Conservation (phyloP, 176 grass and related monocot species). For the Hsuehochloa calcarea region DNA sequence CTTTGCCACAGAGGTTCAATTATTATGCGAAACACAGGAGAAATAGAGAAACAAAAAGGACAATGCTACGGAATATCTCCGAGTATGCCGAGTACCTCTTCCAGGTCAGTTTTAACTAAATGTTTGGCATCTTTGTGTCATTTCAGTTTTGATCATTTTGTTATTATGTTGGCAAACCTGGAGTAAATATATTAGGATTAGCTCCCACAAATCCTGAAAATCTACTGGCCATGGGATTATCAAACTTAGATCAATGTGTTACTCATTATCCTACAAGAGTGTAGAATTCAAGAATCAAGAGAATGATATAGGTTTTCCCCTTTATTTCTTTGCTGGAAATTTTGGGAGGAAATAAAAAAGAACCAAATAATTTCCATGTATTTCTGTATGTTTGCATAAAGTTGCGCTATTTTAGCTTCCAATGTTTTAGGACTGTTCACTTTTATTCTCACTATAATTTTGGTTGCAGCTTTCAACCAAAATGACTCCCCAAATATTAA, state of each 20-base stretch:
- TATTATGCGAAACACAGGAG: conserved; percentile 49
- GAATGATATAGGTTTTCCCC: not conserved
- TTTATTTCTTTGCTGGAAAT: not conserved
- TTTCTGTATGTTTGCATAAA: not conserved
- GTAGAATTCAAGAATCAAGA: too few relatives aligned
- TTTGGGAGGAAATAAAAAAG: not conserved
- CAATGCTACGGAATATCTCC: conserved; percentile 55
- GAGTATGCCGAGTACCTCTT: conserved; percentile 78
- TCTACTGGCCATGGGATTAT: not conserved
- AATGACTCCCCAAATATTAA: not conserved
- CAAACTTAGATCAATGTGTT: not conserved
- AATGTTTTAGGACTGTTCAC: not conserved
- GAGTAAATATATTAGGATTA: not conserved
- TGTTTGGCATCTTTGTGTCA: conserved; percentile 5
- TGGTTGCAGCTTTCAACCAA: not conserved
- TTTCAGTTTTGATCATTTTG: not conserved
- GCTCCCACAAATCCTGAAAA: conserved; percentile 1
- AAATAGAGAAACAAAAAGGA: conserved; percentile 72
- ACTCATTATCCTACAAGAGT: not conserved
- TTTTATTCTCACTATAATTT: not conserved
- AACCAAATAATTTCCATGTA: not conserved
- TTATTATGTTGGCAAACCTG: not conserved
- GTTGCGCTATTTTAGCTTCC: not conserved
- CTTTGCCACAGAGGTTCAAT: conserved; percentile 68
- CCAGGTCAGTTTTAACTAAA: conserved; percentile 49